Evolutionary conservation across 345 rosid species (phyloP).

Genomic region (Eucalyptus coolabah): DNA sequence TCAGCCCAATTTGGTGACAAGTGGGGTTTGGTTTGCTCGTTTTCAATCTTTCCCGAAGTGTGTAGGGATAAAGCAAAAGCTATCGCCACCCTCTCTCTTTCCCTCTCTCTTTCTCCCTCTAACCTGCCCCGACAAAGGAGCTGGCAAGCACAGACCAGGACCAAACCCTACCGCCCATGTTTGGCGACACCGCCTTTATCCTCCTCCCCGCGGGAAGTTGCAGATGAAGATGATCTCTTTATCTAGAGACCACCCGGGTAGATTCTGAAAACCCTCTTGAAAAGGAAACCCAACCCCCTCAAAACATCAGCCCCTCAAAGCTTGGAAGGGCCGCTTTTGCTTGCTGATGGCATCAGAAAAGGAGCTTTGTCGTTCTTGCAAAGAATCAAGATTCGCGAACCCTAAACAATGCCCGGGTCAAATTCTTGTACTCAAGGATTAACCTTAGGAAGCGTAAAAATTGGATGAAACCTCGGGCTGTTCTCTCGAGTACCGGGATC

Average conservation of each 20-base stretch:
- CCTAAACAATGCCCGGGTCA: neutral
- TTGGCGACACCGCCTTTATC: neutral
- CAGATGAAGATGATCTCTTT: neutral
- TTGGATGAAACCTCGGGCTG: neutral
- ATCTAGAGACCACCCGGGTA: neutral
- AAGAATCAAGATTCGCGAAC: neutral
- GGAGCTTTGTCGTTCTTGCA: neutral
- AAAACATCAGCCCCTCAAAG: neutral
- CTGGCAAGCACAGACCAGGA: constrained; percentile 4
- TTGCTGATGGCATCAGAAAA: neutral
- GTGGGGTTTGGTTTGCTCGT: no score
- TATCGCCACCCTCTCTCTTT: neutral
- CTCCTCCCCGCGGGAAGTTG: neutral
- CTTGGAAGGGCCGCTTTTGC: neutral
- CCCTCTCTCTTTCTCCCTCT: neutral
- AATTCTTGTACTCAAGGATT: neutral
- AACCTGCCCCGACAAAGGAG: neutral
- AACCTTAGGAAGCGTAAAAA: neutral
- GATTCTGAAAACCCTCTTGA: neutral
- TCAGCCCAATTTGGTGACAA: neutral
- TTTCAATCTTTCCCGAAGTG: neutral
- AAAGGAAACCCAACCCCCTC: neutral
- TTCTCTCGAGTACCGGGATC: neutral
- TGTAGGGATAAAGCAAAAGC: neutral
- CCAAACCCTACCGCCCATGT: neutral